phyloP scores from a whole-genome alignment of 1,284 basidiomycete species.

The Phellopilus nigrolimitatus region DNA sequence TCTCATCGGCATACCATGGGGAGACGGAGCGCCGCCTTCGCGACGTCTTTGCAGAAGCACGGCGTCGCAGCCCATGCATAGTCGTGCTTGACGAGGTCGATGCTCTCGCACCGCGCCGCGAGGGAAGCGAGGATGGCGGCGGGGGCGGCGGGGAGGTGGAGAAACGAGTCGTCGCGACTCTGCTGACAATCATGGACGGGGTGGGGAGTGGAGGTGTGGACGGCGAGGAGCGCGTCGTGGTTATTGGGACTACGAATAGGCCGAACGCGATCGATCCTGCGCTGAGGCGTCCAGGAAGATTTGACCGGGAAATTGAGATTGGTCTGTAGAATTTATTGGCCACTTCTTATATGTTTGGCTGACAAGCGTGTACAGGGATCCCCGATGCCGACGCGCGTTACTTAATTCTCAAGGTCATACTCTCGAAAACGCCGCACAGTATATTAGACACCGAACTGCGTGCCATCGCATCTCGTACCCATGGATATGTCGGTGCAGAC shows the following conservation, averaged over 20 bases:
- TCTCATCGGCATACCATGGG: slow-evolving; percentile 93
- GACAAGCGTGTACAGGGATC: slow-evolving; percentile 52
- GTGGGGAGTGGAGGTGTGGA: slow-evolving; percentile 54
- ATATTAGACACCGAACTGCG: slow-evolving; percentile 60
- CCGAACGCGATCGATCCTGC: slow-evolving; percentile 98
- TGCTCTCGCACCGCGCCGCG: slow-evolving; percentile 86
- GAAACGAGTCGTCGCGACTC: slow-evolving; percentile 90
- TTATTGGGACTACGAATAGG: slow-evolving; percentile 96
- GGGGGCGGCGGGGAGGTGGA: slow-evolving; percentile 94
- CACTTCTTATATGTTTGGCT: neutral
- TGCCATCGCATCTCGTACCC: slow-evolving; percentile 72
- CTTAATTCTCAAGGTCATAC: slow-evolving; percentile 80
- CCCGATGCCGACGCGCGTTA: slow-evolving; percentile 82
- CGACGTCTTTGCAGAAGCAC: slow-evolving; percentile 85
- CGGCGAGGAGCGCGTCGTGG: slow-evolving; percentile 71
- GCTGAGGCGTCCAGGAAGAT: slow-evolving; percentile 86
- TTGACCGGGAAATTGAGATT: slow-evolving; percentile 97
- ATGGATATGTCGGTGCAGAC: slow-evolving; percentile 98
- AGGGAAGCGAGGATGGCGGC: slow-evolving; percentile 80
- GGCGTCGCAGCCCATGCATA: slow-evolving; percentile 80
- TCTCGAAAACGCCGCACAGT: slow-evolving; percentile 75
- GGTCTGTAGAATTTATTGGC: slow-evolving; percentile 43
- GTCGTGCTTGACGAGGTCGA: slow-evolving; percentile 97
- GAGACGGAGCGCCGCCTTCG: slow-evolving; percentile 92
- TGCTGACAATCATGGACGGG: slow-evolving; percentile 94